Conservation (phyloP, 441 rosid species). For the Flueggea neowawraea region DNA sequence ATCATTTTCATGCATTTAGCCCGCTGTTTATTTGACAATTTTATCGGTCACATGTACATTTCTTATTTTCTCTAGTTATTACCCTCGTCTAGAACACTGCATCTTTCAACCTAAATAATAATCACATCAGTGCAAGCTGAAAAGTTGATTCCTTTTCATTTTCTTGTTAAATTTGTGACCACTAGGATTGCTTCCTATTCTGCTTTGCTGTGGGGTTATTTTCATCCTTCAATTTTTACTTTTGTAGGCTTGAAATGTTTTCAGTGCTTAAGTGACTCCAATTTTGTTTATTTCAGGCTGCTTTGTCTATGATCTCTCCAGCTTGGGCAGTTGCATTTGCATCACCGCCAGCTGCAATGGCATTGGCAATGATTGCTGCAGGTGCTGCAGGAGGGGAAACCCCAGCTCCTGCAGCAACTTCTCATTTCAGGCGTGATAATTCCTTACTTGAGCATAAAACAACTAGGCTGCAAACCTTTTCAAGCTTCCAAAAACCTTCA, state of each 20-base stretch:
- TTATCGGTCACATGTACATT: too few relatives aligned
- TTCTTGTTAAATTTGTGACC: too few relatives aligned
- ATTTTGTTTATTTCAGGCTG: constrained; percentile 55
- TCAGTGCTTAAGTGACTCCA: constrained; percentile 1
- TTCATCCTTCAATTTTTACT: background rate
- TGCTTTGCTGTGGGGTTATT: background rate
- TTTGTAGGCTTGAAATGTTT: background rate
- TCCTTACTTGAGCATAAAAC: constrained; percentile 86
- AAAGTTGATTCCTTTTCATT: too few relatives aligned
- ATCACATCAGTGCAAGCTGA: too few relatives aligned
- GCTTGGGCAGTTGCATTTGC: constrained; percentile 99
- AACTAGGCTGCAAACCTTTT: constrained; percentile 74
- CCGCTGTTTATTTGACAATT: background rate
- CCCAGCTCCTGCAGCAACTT: constrained; percentile 56
- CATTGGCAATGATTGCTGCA: constrained; percentile 99
- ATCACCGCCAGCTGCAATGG: constrained; percentile 99
- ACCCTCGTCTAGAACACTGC: background rate
- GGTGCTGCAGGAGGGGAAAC: constrained; percentile 97
- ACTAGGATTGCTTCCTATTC: background rate
- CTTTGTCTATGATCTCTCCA: constrained; percentile 94
- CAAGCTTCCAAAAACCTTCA: constrained; percentile 88
- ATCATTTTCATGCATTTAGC: background rate
- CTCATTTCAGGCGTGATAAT: constrained; percentile 79
- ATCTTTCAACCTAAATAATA: background rate
- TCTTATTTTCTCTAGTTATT: background rate